A percentile compares a stretch with the other conserved stretches of the same genome.
These are phyloP conservation scores for Psilocybe cubensis DNA, from an alignment of 768 basidiomycete genomes.

Conservation along the genomic window DNA sequence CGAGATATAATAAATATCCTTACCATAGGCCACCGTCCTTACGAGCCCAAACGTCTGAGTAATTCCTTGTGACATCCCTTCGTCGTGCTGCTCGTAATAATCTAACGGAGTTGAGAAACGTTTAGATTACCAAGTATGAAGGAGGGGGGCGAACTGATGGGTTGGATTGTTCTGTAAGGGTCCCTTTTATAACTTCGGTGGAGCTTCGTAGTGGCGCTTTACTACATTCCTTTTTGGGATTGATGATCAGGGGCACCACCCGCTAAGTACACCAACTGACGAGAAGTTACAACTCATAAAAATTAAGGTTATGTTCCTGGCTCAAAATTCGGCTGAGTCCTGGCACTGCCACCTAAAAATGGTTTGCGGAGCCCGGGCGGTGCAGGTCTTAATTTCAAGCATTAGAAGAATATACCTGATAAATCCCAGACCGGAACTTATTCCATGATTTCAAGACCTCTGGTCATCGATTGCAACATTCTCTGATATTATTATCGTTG, in stretches of 20 bases:
- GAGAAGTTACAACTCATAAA: background rate
- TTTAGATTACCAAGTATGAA: background rate
- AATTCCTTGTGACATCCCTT: background rate
- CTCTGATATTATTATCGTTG: background rate
- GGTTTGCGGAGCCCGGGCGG: background rate
- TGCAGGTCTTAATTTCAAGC: background rate
- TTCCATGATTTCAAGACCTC: background rate
- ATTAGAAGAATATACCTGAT: no score
- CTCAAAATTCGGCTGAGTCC: background rate
- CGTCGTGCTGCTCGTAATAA: no score
- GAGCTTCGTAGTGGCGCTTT: background rate
- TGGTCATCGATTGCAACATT: background rate
- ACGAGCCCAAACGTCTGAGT: background rate
- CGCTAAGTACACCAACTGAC: no score
- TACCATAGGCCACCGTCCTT: background rate
- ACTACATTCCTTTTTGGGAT: background rate
- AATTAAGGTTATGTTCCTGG: background rate
- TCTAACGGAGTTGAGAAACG: no score
- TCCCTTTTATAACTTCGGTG: background rate
- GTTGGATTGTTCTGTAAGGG: background rate
- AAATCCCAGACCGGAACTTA: background rate
- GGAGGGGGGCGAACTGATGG: background rate
- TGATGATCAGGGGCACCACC: background rate
- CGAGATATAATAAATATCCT: background rate
- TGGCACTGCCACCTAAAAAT: background rate